Percentiles rank a stretch among this genome's conserved stretches.
Evolutionary conservation across 2,329 filamentous ascomycete species (phyloP).

Genomic region (Didymella glomerata): DNA sequence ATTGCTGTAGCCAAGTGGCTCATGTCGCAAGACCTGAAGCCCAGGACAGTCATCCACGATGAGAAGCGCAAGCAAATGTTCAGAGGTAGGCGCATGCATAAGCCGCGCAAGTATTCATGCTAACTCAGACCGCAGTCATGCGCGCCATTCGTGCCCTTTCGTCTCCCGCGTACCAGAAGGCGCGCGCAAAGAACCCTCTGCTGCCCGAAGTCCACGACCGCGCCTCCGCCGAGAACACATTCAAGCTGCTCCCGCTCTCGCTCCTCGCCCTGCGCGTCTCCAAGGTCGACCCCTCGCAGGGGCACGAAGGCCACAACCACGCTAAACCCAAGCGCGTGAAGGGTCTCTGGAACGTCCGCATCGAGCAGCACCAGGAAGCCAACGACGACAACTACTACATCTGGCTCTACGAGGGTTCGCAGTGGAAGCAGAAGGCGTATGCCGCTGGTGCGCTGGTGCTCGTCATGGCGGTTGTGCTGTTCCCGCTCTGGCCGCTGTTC

Average conservation of each 20-base stretch:
- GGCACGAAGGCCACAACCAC: conserved; percentile 68
- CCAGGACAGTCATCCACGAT: conserved; percentile 88
- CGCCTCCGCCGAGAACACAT: conserved; percentile 87
- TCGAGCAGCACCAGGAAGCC: conserved; percentile 95
- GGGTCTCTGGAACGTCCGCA: conserved; percentile 93
- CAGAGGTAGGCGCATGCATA: conserved; percentile 67
- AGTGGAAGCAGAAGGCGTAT: conserved; percentile 93
- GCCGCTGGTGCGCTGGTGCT: conserved; percentile 80
- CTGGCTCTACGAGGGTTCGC: conserved; percentile 94
- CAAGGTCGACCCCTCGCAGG: conserved; percentile 77
- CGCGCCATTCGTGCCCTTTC: conserved; percentile 90
- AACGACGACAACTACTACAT: conserved; percentile 90
- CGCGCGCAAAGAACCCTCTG: conserved; percentile 84
- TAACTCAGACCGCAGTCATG: conserved; percentile 71
- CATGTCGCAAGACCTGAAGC: conserved; percentile 83
- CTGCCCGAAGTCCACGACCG: conserved; percentile 89
- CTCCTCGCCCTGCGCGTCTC: conserved; percentile 90
- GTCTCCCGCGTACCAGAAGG: conserved; percentile 89
- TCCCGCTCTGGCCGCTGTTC: conserved; percentile 93
- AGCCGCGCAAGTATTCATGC: not conserved
- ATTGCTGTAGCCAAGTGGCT: conserved; percentile 90
- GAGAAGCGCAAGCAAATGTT: conserved; percentile 99
- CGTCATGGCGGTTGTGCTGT: conserved; percentile 90
- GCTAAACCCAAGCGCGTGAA: conserved; percentile 82
- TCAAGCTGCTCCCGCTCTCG: conserved; percentile 93